phyloP scores from a whole-genome alignment of 1,284 basidiomycete genomes.

The Sanguinoderma infundibulare region DNA sequence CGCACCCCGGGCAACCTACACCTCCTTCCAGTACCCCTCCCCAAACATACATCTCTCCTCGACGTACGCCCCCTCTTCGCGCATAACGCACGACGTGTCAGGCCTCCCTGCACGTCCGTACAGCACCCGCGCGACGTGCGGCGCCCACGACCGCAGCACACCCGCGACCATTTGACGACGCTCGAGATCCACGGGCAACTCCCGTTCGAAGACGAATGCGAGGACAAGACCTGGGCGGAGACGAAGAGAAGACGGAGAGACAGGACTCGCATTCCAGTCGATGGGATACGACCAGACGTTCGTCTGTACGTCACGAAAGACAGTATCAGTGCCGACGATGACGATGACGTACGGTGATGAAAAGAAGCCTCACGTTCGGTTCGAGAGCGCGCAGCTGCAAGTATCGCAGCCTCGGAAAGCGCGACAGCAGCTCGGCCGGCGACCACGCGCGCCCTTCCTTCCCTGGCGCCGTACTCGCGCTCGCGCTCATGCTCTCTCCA shows the following conservation, averaged over 20 bases:
- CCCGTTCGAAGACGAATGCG: not conserved
- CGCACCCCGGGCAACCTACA: not conserved
- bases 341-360: too few relatives aligned
- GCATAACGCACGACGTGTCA: not conserved
- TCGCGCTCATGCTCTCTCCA: not conserved
- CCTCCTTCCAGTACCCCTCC: not conserved
- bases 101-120: not conserved
- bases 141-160: not conserved
- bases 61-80: not conserved
- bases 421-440: not conserved
- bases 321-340: too few relatives aligned
- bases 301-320: not conserved
- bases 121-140: constrained; percentile 1
- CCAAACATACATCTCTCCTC: not conserved
- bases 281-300: not conserved
- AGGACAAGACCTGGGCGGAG: not conserved
- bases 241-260: not conserved
- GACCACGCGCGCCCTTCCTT: not conserved
- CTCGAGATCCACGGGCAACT: not conserved
- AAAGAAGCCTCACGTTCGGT: not conserved
- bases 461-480: not conserved
- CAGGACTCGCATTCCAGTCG: not conserved
- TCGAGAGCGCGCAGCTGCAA: not conserved
- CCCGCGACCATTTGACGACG: not conserved
- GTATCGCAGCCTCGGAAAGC: not conserved